Conservation (phyloP, 192 early-diverging fungal genomes). For the Coemansia sp. region DNA sequence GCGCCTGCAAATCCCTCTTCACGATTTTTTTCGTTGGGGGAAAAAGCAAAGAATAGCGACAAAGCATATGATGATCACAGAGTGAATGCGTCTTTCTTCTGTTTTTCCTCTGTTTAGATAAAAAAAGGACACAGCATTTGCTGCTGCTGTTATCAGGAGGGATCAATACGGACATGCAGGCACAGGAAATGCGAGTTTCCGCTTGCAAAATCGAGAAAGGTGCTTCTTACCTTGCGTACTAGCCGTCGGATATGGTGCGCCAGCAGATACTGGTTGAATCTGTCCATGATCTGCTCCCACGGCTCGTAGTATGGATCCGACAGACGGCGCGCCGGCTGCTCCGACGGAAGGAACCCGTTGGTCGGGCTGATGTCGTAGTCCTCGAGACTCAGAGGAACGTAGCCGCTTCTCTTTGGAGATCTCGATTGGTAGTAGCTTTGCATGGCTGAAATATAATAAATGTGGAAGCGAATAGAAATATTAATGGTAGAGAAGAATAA, state of each 20-base stretch:
- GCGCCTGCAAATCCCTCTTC: not conserved
- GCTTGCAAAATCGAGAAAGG: not conserved
- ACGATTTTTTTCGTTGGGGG: not conserved
- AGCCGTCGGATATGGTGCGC: conserved; percentile 63
- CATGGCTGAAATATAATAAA: not conserved
- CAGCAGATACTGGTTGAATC: conserved; percentile 72
- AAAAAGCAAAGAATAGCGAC: not conserved
- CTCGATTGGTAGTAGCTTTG: not conserved
- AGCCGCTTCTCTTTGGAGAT: not conserved
- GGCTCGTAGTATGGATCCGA: conserved; percentile 75
- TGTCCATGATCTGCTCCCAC: conserved; percentile 82
- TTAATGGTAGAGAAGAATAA: not conserved
- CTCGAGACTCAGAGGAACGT: conserved; percentile 54
- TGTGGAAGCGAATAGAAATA: not conserved
- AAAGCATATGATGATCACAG: not conserved
- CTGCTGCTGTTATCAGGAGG: too few species aligned
- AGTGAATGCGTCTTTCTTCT: too few species aligned
- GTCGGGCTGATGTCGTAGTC: conserved; percentile 79
- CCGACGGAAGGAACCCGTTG: conserved; percentile 82
- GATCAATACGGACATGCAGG: not conserved
- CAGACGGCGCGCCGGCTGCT: conserved; percentile 71
- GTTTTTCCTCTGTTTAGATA: too few species aligned
- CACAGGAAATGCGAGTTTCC: not conserved
- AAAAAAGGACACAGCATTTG: too few species aligned
- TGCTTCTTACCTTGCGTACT: conserved; percentile 70